Conservation (phyloP, 371 early-diverging fungal species). For the Zopfochytrium polystomum region DNA sequence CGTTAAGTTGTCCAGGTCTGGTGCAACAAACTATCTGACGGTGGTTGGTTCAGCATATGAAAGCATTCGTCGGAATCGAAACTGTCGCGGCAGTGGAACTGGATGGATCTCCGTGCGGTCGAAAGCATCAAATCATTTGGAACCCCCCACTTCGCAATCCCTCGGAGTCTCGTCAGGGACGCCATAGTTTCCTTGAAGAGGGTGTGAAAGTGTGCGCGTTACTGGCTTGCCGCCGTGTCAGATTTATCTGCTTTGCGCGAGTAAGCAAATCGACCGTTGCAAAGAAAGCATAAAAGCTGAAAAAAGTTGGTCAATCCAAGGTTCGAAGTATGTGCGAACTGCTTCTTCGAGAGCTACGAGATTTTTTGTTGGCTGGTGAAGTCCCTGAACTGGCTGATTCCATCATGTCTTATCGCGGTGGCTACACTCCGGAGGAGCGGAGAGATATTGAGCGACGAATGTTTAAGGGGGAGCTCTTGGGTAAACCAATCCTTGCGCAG, state of each 20-base stretch:
- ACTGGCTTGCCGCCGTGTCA: too few relatives aligned
- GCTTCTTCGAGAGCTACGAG: slow-evolving; percentile 31
- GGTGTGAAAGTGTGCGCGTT: too few relatives aligned
- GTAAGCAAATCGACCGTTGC: too few relatives aligned
- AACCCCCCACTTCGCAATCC: slow-evolving; percentile 37
- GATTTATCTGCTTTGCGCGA: too few relatives aligned
- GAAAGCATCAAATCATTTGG: slow-evolving; percentile 36
- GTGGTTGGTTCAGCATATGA: slow-evolving; percentile 29
- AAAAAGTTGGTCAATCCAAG: too few relatives aligned
- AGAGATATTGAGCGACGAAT: slow-evolving; percentile 38
- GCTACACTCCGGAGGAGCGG: slow-evolving; percentile 39
- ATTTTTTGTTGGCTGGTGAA: too few relatives aligned
- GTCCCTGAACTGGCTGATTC: too few relatives aligned
- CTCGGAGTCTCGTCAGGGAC: too few relatives aligned
- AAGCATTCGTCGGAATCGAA: slow-evolving; percentile 25
- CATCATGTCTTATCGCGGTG: slow-evolving; percentile 44
- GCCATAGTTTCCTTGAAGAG: too few relatives aligned
- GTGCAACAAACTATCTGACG: background rate
- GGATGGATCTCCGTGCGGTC: slow-evolving; percentile 38
- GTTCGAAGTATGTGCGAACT: slow-evolving; percentile 38
- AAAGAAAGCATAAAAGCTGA: too few relatives aligned
- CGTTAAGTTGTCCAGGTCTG: background rate
- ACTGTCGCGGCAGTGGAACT: slow-evolving; percentile 17
- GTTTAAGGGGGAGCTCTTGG: slow-evolving; percentile 38
- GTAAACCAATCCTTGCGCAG: slow-evolving; percentile 9